Base-by-base conservation (phyloP, 169 alveolate species). In the Plasmodium ovale region DNA sequence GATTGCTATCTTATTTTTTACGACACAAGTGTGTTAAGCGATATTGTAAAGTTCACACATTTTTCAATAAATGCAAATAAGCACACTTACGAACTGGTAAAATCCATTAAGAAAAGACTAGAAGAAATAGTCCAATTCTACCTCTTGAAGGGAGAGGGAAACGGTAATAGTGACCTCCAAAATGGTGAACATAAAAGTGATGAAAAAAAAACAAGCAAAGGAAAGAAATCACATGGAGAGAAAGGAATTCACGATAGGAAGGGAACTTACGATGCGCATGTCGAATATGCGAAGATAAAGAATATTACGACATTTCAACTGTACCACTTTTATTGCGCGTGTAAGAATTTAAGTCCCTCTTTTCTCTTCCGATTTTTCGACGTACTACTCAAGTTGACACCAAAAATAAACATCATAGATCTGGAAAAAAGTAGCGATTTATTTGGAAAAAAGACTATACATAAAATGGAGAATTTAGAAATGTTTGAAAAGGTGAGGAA, bases 301-400 rank as follows among this genome's bases (percentile, higher is more conserved):
- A 44, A 77, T 35, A 77, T 77, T 44, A 21, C 77, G 37, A 60
- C 60, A 0, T 77, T 77, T 49, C 65, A 77, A 53, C 47, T 77
- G 25, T 54, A 77, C 25, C 37, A 77, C 56, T 77, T 77, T 77
- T 77, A 77, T 62, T 59, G 88, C 47, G 68, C 69, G 3, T 77
- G 88, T 77, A 60, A 64, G 10, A 77, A 77, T 47, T 77, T 60
- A 31, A 77, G 88, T 23, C 88, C 88, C 0, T 44, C 88, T 21
- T 77, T 77, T 67, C 25, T 77, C 12, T 77, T 77, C 12, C 68
- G 35, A 19, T 77, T 77, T 64, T 60, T 49, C 10, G 70, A 77
- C 37, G 27, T 54, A 25, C 35, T 77, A 54, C n/a, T 77, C 33
- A 77, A 77, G 54, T 16, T 77, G 25, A 77, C 88, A 3, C 88